Percentiles rank a stretch among this genome's conserved stretches.
Conservation (phyloP, 805 yeast species). For the Blastobotrys attinorum region DNA sequence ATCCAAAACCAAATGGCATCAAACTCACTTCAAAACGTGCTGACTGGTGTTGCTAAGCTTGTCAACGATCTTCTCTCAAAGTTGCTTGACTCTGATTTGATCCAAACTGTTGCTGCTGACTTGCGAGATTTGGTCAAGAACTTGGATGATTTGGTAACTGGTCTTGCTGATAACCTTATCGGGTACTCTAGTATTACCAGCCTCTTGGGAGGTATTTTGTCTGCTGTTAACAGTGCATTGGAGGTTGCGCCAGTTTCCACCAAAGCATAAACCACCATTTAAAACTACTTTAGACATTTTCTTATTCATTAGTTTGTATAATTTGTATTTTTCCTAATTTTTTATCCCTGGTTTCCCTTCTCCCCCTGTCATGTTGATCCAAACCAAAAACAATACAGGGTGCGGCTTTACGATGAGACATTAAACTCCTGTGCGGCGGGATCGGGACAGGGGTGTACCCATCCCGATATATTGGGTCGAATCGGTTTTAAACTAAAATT, state of each 20-base stretch:
- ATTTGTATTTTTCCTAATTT: too few species aligned
- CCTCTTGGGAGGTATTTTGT: not conserved
- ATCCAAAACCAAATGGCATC: not conserved
- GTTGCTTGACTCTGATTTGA: not conserved
- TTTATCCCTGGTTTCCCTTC: too few species aligned
- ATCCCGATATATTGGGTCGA: too few species aligned
- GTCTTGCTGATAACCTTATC: not conserved
- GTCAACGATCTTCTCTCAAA: not conserved
- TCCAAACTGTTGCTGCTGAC: constrained; percentile 1
- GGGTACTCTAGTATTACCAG: not conserved
- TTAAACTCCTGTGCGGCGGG: too few species aligned
- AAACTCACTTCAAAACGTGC: not conserved
- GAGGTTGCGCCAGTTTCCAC: not conserved
- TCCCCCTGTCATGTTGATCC: too few species aligned
- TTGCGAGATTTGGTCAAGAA: not conserved
- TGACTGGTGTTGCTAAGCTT: not conserved
- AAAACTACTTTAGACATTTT: too few species aligned
- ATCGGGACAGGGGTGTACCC: too few species aligned
- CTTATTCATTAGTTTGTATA: too few species aligned
- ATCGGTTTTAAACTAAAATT: too few species aligned
- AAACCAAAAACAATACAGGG: too few species aligned
- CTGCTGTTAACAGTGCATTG: not conserved
- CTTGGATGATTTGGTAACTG: not conserved
- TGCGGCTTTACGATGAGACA: too few species aligned
- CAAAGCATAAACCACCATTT: too few species aligned